Evolutionary conservation across 2,329 filamentous ascomycete species (phyloP).

Genomic region (Microdochium nivale): DNA sequence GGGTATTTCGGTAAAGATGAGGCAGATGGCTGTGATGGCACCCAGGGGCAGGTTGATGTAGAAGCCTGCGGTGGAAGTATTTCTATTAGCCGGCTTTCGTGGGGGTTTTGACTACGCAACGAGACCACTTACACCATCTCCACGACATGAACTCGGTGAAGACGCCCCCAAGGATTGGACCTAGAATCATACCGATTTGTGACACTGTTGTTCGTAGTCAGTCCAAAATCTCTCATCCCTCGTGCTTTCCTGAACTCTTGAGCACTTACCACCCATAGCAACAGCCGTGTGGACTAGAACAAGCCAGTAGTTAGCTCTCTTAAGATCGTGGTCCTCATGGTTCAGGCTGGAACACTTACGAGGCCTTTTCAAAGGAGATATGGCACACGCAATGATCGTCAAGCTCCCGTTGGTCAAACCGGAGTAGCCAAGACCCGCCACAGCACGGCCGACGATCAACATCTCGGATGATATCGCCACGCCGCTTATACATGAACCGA

Average conservation of each 20-base stretch:
- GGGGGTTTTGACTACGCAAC: neutral
- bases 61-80: slow-evolving; percentile 22
- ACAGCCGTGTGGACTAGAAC: slow-evolving; percentile 7
- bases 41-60: slow-evolving; percentile 39
- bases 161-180: slow-evolving; percentile 36
- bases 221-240: slow-evolving; percentile 1
- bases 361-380: slow-evolving; percentile 30
- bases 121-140: slow-evolving; percentile 32
- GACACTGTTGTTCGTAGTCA: slow-evolving; percentile 12
- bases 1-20: slow-evolving; percentile 18
- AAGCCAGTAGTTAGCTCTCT: neutral
- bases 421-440: slow-evolving; percentile 43
- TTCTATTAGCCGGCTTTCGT: neutral
- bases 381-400: slow-evolving; percentile 35
- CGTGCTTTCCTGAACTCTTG: neutral
- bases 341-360: slow-evolving; percentile 1
- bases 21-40: slow-evolving; percentile 19
- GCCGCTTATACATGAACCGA: slow-evolving; percentile 47
- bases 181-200: slow-evolving; percentile 35
- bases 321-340: neutral
- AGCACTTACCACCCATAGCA: slow-evolving; percentile 16
- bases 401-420: slow-evolving; percentile 43
- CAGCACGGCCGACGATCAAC: slow-evolving; percentile 45
- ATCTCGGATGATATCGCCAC: slow-evolving; percentile 35
- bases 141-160: slow-evolving; percentile 30